Base-by-base conservation (phyloP, 2,329 filamentous ascomycete species). In the Ascocoryne sarcoides region DNA sequence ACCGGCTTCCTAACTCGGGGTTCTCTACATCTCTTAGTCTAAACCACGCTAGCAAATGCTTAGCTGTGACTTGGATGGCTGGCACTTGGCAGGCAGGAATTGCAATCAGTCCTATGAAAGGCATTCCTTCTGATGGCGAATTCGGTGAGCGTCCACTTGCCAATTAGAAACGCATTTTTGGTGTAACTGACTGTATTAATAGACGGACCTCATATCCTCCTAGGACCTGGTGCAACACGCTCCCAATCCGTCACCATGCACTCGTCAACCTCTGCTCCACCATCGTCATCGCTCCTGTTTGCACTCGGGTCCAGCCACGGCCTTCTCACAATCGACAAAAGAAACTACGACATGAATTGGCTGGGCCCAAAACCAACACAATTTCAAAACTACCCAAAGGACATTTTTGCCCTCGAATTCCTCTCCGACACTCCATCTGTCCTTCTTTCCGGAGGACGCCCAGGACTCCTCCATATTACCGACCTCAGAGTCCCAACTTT, bases 371-470 rank as follows among this genome's bases (percentile, higher is more conserved):
- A 34, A 37, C 43, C 52, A 2, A 29, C 46, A 1, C 17, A 23
- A 15, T 15, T 23, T 16, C 45, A 21, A n/a, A 38, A 10, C 45
- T 55, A 36, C 40, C 53, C 36, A 63, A 74, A 42, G 26, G 53
- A 54, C 36, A 59, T 73, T 32, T 70, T 76, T 41, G 58, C 68
- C 3, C 58, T 74, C 18, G 67, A 70, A 39, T 76, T 72, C 47
- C 61, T 68, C 16, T 45, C 52, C 3, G 56, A 53, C 12, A 65
- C 69, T 34, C 65, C 64, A 10, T 58, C 67, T 10, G 49, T 76
- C 2, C 46, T 77, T 10, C 58, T 73, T 21, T 68, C 71, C 0
- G 76, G 74, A 26, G 68, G 68, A 2, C 67, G 75, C 3, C 62
- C 64, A n/a, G 62, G 68, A 1, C 51, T 57, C 2, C 57, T 79